Conservation (phyloP, 352 stramenopile species). For the Globisporangium perplexum region DNA sequence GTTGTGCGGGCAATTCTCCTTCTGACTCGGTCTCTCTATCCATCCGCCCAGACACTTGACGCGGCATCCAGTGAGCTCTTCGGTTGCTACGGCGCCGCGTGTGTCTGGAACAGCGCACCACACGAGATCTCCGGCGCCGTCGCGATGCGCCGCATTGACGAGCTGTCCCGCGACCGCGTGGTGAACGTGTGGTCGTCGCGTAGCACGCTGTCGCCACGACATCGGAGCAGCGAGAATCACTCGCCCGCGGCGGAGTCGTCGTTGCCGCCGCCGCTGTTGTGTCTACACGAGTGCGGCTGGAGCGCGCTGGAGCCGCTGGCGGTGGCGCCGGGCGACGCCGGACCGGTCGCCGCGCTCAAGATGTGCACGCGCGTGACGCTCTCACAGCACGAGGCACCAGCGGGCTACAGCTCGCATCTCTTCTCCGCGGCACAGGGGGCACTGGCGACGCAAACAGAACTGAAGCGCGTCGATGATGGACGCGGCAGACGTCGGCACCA, state of each 20-base stretch:
- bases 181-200: not conserved
- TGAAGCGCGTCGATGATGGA: no score
- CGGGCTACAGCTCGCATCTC: no score
- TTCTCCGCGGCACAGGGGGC: no score
- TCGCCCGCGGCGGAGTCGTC: not conserved
- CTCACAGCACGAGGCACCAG: no score
- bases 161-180: not conserved
- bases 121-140: not conserved
- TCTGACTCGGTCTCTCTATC: no score
- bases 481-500: no score
- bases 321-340: not conserved
- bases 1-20: no score
- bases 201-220: not conserved
- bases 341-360: not conserved
- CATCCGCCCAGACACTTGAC: no score
- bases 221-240: no score
- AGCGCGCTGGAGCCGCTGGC: not conserved
- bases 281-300: not conserved
- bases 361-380: not conserved
- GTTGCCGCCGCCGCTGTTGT: not conserved
- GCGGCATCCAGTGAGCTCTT: not conserved
- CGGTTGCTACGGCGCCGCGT: not conserved
- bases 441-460: no score
- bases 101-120: not conserved
- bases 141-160: not conserved